These are phyloP conservation scores for Fusarium virguliforme DNA, from an alignment of 2,329 filamentous ascomycete species.

Conservation along the genomic window DNA sequence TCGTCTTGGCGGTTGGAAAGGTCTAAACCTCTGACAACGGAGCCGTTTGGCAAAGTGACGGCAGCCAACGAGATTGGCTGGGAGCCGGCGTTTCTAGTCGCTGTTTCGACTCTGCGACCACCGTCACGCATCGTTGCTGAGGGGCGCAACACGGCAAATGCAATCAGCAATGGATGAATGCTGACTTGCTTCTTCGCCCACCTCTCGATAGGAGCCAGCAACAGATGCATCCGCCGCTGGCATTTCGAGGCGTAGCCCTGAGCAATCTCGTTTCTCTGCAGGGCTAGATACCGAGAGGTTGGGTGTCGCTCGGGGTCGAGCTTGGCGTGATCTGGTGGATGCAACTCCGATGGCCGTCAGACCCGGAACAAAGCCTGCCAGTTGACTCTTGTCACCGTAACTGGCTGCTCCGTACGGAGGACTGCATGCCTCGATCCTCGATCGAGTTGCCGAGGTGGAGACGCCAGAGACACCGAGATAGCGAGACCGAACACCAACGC, in stretches of 20 bases:
- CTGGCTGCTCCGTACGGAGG: slow-evolving; percentile 1
- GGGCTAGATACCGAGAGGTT: slow-evolving; percentile 29
- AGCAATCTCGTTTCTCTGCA: slow-evolving; percentile 27
- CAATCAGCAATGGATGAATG: not conserved
- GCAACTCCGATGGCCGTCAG: slow-evolving; percentile 24
- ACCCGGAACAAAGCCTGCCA: not conserved
- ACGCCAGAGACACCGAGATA: slow-evolving; percentile 3
- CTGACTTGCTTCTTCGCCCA: not conserved
- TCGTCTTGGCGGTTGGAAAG: slow-evolving; percentile 11
- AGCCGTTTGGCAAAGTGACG: slow-evolving; percentile 15
- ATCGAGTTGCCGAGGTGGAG: slow-evolving; percentile 14
- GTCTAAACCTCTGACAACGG: slow-evolving; percentile 19
- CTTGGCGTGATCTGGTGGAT: slow-evolving; percentile 36
- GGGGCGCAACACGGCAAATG: slow-evolving; percentile 5
- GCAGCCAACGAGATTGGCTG: slow-evolving; percentile 13
- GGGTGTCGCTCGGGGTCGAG: slow-evolving; percentile 23
- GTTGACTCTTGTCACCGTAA: not conserved
- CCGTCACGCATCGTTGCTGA: slow-evolving; percentile 17
- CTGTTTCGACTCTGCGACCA: slow-evolving; percentile 44
- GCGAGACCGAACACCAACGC: slow-evolving; percentile 33
- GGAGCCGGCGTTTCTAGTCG: slow-evolving; percentile 27
- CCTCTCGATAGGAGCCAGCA: slow-evolving; percentile 8
- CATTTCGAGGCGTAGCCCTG: not conserved
- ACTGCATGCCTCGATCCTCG: slow-evolving; percentile 15
- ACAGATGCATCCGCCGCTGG: not conserved